Conservation (phyloP, 2,329 filamentous ascomycete species). For the Xylariaceae sp. region DNA sequence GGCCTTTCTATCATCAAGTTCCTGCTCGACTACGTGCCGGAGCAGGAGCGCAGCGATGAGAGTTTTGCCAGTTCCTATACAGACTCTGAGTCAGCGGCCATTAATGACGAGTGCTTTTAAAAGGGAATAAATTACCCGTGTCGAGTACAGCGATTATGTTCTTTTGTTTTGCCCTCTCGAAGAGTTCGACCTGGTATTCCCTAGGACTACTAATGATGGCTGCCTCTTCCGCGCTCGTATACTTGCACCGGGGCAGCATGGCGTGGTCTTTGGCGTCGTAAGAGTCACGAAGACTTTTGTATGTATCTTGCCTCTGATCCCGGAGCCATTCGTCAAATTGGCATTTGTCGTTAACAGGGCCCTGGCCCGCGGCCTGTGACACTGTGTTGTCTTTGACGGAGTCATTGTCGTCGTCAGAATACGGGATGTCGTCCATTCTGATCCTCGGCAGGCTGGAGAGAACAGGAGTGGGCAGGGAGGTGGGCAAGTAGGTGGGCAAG, state of each 20-base stretch:
- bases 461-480: not conserved
- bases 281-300: constrained; percentile 1
- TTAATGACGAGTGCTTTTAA: not conserved
- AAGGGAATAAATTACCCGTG: constrained; percentile 52
- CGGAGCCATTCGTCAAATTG: constrained; percentile 15
- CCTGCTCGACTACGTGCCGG: constrained; percentile 67
- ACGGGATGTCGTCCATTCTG: constrained; percentile 8
- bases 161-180: constrained; percentile 73
- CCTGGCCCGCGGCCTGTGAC: not conserved
- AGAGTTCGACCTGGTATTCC: constrained; percentile 89
- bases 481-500: too few species aligned
- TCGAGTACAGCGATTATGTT: constrained; percentile 93
- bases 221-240: constrained; percentile 35
- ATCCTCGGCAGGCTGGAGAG: too few species aligned
- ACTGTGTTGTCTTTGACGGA: not conserved
- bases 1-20: constrained; percentile 61
- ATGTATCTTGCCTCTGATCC: constrained; percentile 9
- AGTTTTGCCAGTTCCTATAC: constrained; percentile 79
- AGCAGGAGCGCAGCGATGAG: constrained; percentile 88
- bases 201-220: constrained; percentile 70
- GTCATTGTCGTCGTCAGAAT: constrained; percentile 11
- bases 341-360: constrained; percentile 7
- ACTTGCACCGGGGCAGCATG: not conserved
- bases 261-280: not conserved
- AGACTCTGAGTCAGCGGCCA: constrained; percentile 10